Evolutionary conservation across 2,329 filamentous ascomycete species (phyloP).

Genomic region (Fusarium liriodendri): DNA sequence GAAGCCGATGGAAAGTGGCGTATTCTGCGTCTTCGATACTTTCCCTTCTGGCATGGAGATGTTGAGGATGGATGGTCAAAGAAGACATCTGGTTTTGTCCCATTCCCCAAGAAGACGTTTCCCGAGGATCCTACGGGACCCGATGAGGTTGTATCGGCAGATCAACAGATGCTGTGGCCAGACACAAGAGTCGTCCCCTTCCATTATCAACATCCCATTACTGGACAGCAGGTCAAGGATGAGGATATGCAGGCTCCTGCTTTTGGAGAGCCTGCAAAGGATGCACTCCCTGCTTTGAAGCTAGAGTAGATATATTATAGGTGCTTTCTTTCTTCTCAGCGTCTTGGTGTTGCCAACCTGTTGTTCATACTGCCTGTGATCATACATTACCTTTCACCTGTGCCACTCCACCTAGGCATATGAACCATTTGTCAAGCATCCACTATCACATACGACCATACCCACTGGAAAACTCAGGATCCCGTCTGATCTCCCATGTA

Average conservation of each 20-base stretch:
- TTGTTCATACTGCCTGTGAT: too few relatives aligned
- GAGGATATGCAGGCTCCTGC: slow-evolving; percentile 17
- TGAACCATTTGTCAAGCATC: too few relatives aligned
- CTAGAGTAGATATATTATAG: neutral
- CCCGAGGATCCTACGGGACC: neutral
- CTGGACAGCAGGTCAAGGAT: neutral
- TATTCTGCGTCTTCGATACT: slow-evolving; percentile 10
- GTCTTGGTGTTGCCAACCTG: too few relatives aligned
- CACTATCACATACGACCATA: neutral
- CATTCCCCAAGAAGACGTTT: slow-evolving; percentile 10
- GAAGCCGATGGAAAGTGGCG: slow-evolving; percentile 10
- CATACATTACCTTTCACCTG: neutral
- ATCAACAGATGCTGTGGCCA: slow-evolving; percentile 11
- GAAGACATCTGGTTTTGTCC: slow-evolving; percentile 14
- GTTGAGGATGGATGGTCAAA: slow-evolving; percentile 14
- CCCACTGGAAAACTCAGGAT: neutral
- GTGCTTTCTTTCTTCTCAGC: neutral
- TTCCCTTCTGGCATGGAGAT: slow-evolving; percentile 21
- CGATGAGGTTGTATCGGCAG: neutral
- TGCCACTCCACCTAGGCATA: too few relatives aligned
- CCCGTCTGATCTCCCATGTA: neutral
- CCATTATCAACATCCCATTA: slow-evolving; percentile 13
- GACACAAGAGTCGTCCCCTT: slow-evolving; percentile 17
- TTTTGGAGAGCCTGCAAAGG: neutral
- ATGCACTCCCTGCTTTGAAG: slow-evolving; percentile 1